Base-by-base conservation (phyloP, 768 basidiomycete species). In the Kwoniella dejecticola region DNA sequence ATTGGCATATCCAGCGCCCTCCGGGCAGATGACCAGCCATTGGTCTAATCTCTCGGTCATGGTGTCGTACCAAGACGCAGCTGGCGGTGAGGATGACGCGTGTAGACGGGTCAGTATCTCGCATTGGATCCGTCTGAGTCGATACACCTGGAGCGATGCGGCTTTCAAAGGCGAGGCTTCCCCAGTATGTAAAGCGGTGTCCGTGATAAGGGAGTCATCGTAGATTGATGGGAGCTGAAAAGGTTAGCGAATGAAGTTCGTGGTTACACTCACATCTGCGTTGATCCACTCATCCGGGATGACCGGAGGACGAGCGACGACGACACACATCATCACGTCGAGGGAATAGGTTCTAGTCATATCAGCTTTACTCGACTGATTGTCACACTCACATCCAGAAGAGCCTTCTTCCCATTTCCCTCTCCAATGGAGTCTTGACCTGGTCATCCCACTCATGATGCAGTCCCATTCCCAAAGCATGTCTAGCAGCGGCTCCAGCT, bases 351-450 rank as follows among this genome's bases (percentile, higher is more conserved):
- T 52, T 13, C 66, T 67, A 30, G 21, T 3, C 41, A 36, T 5
- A 6, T 53, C 17, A 53, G 31, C 52, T 4, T n/a, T 10, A 8
- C 11, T 55, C 46, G 21, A 36, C 36, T 36, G 40, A 10, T 52
- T 36, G 15, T 0, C 24, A 7, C 0, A 63, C 66, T 60, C 48
- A 63, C 66, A 53, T 53, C 66, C 66, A 67, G 53, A 67, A 67
- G 17, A 67, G 38, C 45, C 62, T 36, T 17, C 66, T 42, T n/a
- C 62, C 12, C 53, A 67, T 48, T 24, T 67, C 66, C 30, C 31
- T 49, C 44, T 67, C 60, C 17, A 63, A 21, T 15, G 48, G 50
- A 30, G 31, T 33, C 21, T 21, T 53, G 30, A 41, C 46, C 12
- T 19, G 4, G 29, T 45, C 19, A 4, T 57, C 41, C 7, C 7